These are phyloP conservation scores for Grosmannia huntii DNA, from an alignment of 2,329 filamentous ascomycete genomes.

Conservation along the genomic window DNA sequence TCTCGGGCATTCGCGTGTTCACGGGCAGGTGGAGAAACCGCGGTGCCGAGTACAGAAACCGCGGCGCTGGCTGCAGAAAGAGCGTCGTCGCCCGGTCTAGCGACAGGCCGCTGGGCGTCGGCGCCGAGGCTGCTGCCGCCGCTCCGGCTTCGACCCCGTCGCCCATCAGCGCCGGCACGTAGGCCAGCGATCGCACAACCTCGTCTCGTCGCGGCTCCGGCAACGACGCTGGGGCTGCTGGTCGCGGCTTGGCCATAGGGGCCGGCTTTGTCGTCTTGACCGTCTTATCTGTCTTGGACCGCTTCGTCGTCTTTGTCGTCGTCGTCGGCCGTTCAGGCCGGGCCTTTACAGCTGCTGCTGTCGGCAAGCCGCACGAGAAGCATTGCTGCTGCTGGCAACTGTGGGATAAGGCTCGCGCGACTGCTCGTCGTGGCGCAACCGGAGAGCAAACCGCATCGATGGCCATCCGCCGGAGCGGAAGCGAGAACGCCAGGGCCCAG, in stretches of 20 bases:
- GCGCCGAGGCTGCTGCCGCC: conserved; percentile 4
- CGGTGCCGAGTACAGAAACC: conserved; percentile 38
- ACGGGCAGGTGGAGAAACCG: conserved; percentile 33
- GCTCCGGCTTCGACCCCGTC: background rate
- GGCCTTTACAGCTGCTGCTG: background rate
- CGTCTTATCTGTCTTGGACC: background rate
- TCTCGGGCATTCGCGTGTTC: conserved; percentile 42
- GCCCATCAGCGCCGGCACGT: conserved; percentile 13
- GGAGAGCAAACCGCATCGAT: conserved; percentile 4
- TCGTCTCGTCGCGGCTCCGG: background rate
- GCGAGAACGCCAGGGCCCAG: conserved; percentile 13
- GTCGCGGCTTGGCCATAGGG: background rate
- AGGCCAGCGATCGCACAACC: conserved; percentile 15
- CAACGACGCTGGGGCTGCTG: background rate
- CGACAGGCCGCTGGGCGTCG: conserved; percentile 2
- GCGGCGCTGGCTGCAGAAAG: conserved; percentile 14
- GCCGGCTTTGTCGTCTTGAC: background rate
- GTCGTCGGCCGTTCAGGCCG: background rate
- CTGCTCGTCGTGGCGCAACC: background rate
- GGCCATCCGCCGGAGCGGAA: conserved; percentile 10
- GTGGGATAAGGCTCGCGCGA: background rate
- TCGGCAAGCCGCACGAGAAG: background rate
- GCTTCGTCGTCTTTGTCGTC: background rate
- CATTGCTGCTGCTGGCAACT: background rate
- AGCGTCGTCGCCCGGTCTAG: conserved; percentile 15